These are phyloP conservation scores for Sonneratia caseolaris DNA, from an alignment of 345 rosid genomes.

Conservation along the genomic window DNA sequence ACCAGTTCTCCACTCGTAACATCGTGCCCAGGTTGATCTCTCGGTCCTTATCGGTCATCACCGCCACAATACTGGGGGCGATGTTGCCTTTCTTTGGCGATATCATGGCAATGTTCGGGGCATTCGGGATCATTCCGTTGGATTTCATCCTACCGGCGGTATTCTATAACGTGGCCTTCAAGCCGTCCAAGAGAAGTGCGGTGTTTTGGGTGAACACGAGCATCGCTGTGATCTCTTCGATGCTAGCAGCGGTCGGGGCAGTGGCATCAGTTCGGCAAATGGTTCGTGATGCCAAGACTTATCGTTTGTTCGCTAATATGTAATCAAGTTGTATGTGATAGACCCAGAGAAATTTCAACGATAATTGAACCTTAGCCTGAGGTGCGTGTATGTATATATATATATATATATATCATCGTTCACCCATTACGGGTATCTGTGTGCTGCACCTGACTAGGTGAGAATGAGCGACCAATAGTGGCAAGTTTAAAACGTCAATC, in stretches of 20 bases:
- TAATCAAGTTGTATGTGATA: slow-evolving; percentile 1
- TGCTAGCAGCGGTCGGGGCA: slow-evolving; percentile 22
- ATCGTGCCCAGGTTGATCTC: slow-evolving; percentile 24
- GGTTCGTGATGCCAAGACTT: slow-evolving; percentile 32
- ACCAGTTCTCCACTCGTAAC: slow-evolving; percentile 30
- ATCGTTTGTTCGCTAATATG: slow-evolving; percentile 29
- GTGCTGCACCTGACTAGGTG: too few species aligned
- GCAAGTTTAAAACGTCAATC: too few species aligned
- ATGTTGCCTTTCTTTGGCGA: slow-evolving; percentile 50
- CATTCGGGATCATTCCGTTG: slow-evolving; percentile 36
- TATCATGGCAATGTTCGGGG: slow-evolving; percentile 32
- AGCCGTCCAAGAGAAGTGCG: slow-evolving; percentile 25
- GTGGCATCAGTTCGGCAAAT: slow-evolving; percentile 35
- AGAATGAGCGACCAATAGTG: too few species aligned
- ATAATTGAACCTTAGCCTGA: too few species aligned
- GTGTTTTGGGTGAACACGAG: slow-evolving; percentile 27
- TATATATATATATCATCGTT: too few species aligned
- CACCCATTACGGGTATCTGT: too few species aligned
- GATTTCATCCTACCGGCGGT: slow-evolving; percentile 38
- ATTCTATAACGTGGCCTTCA: slow-evolving; percentile 29
- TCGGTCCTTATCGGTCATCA: slow-evolving; percentile 22
- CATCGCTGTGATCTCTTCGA: slow-evolving; percentile 21
- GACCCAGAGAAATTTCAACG: too few species aligned
- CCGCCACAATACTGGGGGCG: slow-evolving; percentile 21
- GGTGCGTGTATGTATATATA: too few species aligned